Conservation (phyloP, 441 rosid species). For the Erysimum pusillum region DNA sequence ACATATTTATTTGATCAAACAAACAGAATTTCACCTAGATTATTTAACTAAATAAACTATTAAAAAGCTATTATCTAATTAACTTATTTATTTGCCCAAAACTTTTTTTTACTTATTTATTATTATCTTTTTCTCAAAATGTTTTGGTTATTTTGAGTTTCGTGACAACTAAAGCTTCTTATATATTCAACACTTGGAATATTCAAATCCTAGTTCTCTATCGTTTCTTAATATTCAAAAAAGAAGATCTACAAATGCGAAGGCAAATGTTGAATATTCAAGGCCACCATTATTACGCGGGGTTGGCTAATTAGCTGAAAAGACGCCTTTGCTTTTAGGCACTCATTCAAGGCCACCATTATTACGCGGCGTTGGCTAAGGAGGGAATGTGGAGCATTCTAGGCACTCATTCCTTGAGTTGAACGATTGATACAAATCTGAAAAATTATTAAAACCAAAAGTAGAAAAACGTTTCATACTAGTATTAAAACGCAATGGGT, state of each 20-base stretch:
- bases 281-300: constrained; percentile 9
- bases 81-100: neutral
- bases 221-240: constrained; percentile 7
- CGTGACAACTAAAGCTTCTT: neutral
- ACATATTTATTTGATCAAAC: neutral
- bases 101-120: too few species aligned
- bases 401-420: constrained; percentile 11
- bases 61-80: neutral
- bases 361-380: neutral
- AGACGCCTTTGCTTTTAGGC: constrained; percentile 26
- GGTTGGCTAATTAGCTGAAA: constrained; percentile 9
- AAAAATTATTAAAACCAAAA: neutral
- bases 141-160: neutral
- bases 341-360: constrained; percentile 7
- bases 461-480: neutral
- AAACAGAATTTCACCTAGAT: neutral
- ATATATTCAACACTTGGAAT: constrained; percentile 21
- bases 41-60: neutral
- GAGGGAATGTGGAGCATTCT: constrained; percentile 7
- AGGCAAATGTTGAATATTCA: constrained; percentile 26
- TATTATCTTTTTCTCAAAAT: neutral
- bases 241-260: constrained; percentile 16
- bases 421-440: neutral
- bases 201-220: constrained; percentile 21
- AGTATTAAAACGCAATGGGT: too few species aligned